These are phyloP conservation scores for Penicillium sp. DNA, from an alignment of 2,329 filamentous ascomycete genomes.

Conservation along the genomic window DNA sequence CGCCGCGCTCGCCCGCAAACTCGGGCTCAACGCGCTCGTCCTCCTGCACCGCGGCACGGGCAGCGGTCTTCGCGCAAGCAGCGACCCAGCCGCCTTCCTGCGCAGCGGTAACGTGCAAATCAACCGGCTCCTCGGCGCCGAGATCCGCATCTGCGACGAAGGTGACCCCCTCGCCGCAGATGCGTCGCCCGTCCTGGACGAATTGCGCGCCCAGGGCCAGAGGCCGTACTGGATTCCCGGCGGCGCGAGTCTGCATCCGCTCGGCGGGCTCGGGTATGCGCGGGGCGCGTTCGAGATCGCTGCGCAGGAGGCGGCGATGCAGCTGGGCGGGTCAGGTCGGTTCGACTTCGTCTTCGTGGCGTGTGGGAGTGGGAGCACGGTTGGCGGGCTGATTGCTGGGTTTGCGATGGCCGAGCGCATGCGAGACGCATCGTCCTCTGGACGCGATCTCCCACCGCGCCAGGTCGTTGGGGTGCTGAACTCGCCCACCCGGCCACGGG, in stretches of 20 bases:
- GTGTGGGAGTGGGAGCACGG: slow-evolving; percentile 38
- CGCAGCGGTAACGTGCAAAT: slow-evolving; percentile 30
- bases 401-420: slow-evolving; percentile 33
- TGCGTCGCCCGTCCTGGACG: slow-evolving; percentile 23
- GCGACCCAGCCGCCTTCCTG: slow-evolving; percentile 21
- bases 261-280: slow-evolving; percentile 36
- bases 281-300: slow-evolving; percentile 34
- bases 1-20: slow-evolving; percentile 27
- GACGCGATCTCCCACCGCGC: slow-evolving; percentile 9
- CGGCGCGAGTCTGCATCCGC: slow-evolving; percentile 34
- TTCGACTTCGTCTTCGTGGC: slow-evolving; percentile 39
- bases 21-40: slow-evolving; percentile 27
- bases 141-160: slow-evolving; percentile 56
- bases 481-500: slow-evolving; percentile 31
- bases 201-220: slow-evolving; percentile 18
- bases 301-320: slow-evolving; percentile 25
- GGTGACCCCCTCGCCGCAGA: slow-evolving; percentile 44
- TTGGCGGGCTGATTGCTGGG: slow-evolving; percentile 36
- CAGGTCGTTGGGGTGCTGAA: slow-evolving; percentile 33
- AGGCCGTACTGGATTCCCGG: slow-evolving; percentile 38
- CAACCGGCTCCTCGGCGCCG: slow-evolving; percentile 32
- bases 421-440: not conserved
- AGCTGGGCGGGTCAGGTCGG: slow-evolving; percentile 18
- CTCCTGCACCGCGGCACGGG: slow-evolving; percentile 31
- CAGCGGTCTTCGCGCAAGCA: slow-evolving; percentile 21